Percentiles rank a stretch among this genome's conserved stretches.
These are phyloP conservation scores for Plantago rigida DNA, from an alignment of 305 asterid species.

Conservation along the genomic window DNA sequence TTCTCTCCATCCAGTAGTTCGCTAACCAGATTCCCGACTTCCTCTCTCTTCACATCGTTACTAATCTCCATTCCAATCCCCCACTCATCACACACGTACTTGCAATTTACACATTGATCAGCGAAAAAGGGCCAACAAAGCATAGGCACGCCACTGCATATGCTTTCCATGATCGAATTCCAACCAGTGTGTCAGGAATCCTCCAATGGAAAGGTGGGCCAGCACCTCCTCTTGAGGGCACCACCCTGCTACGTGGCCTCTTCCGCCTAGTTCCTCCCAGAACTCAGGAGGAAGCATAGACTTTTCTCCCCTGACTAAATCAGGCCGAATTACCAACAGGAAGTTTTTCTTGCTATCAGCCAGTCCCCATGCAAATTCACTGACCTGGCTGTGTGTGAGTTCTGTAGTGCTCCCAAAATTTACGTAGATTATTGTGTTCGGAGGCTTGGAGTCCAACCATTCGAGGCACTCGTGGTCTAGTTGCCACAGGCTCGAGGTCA, in stretches of 20 bases:
- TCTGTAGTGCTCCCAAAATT: conserved; percentile 44
- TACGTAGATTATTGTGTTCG: conserved; percentile 34
- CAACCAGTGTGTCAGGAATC: conserved; percentile 42
- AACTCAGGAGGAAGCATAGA: conserved; percentile 27
- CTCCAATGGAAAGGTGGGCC: conserved; percentile 32
- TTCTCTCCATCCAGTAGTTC: conserved; percentile 33
- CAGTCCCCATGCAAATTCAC: conserved; percentile 47
- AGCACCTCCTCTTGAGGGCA: conserved; percentile 39
- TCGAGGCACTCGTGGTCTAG: conserved; percentile 31
- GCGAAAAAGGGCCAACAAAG: conserved; percentile 50
- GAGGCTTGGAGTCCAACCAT: conserved; percentile 30
- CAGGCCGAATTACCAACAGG: conserved; percentile 42
- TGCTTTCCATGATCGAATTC: conserved; percentile 39
- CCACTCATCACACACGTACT: conserved; percentile 30
- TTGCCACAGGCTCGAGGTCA: conserved; percentile 33
- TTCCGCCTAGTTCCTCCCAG: conserved; percentile 17
- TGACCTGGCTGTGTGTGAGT: conserved; percentile 26
- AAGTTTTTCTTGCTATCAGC: conserved; percentile 28
- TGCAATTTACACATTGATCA: conserved; percentile 34
- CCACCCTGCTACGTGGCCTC: conserved; percentile 38
- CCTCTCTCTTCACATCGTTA: conserved; percentile 28
- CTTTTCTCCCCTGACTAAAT: conserved; percentile 32
- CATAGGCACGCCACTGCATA: conserved; percentile 35
- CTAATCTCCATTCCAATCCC: conserved; percentile 37
- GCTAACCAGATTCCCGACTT: conserved; percentile 31